Percentiles rank a stretch among this genome's conserved stretches.
phyloP scores from a whole-genome alignment of 73 alveolate genomes.

The Loxodes magnus region DNA sequence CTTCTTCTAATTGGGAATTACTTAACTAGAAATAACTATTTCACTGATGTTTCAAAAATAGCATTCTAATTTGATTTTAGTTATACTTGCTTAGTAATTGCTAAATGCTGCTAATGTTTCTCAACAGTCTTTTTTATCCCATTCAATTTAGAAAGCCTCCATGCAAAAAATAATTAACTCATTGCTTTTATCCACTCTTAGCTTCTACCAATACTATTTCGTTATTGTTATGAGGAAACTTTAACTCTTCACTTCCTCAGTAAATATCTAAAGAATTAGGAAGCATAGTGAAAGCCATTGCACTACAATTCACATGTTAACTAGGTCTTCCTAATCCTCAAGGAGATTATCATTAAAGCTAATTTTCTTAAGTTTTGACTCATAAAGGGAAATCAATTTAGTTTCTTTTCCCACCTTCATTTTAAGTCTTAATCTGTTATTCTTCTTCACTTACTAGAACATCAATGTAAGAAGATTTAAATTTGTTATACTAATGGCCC shows the following conservation, averaged over 20 bases:
- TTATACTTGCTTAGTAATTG: slow-evolving; percentile 55
- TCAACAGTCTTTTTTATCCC: slow-evolving; percentile 88
- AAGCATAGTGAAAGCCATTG: slow-evolving; percentile 75
- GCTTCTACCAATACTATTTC: slow-evolving; percentile 93
- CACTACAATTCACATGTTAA: slow-evolving; percentile 95
- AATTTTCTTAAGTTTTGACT: slow-evolving; percentile 91
- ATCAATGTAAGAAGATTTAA: slow-evolving; percentile 56
- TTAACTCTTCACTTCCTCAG: slow-evolving; percentile 77
- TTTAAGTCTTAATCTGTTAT: slow-evolving; percentile 72
- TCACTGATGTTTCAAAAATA: slow-evolving; percentile 82
- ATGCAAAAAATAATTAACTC: slow-evolving; percentile 98
- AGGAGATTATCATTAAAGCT: slow-evolving; percentile 96
- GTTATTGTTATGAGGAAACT: slow-evolving; percentile 87
- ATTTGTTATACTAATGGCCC: slow-evolving; percentile 66
- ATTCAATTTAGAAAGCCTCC: slow-evolving; percentile 97
- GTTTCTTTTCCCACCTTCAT: slow-evolving; percentile 70
- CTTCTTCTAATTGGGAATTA: slow-evolving; percentile 61
- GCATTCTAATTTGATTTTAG: slow-evolving; percentile 82
- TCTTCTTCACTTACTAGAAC: slow-evolving; percentile 83
- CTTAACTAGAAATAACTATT: slow-evolving; percentile 79
- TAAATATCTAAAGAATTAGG: slow-evolving; percentile 85
- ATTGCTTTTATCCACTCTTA: slow-evolving; percentile 72
- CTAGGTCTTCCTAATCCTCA: slow-evolving; percentile 99
- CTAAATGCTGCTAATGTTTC: slow-evolving; percentile 92
- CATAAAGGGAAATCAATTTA: slow-evolving; percentile 96